Percentiles rank a stretch among this genome's conserved stretches.
These are phyloP conservation scores for Dioszegia crocea DNA, from an alignment of 768 basidiomycete species.

Conservation along the genomic window DNA sequence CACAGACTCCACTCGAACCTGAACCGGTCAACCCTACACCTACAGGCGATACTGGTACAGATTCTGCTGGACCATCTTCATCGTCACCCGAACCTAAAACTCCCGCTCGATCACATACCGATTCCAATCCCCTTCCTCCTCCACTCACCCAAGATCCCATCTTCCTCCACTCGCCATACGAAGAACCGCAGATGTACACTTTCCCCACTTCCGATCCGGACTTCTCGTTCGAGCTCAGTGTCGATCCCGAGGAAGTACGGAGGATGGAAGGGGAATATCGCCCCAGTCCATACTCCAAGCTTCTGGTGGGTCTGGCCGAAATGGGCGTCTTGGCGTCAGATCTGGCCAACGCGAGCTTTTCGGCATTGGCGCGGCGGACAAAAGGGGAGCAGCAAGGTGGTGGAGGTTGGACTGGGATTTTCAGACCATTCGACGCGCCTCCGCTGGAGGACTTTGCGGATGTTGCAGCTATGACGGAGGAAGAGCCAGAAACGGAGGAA, in stretches of 20 bases:
- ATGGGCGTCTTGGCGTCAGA: conserved; percentile 33
- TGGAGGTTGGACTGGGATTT: conserved; percentile 12
- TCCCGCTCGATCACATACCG: conserved; percentile 16
- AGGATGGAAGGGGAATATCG: conserved; percentile 18
- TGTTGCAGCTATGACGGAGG: conserved; percentile 12
- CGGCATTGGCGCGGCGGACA: conserved; percentile 2
- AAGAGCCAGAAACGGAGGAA: neutral
- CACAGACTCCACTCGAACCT: neutral
- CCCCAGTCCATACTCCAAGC: conserved; percentile 36
- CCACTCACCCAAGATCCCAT: conserved; percentile 35
- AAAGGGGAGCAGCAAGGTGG: neutral
- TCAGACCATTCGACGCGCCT: conserved; percentile 33
- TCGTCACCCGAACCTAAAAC: conserved; percentile 38
- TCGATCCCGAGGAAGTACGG: conserved; percentile 20
- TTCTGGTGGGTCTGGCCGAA: conserved; percentile 33
- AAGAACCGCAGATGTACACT: conserved; percentile 30
- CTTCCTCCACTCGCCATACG: conserved; percentile 37
- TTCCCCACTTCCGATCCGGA: conserved; percentile 37
- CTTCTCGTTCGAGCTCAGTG: conserved; percentile 28
- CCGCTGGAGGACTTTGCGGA: conserved; percentile 1
- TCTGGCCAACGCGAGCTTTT: conserved; percentile 3
- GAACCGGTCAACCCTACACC: conserved; percentile 8
- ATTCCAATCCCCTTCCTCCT: conserved; percentile 15
- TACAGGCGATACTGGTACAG: conserved; percentile 9
- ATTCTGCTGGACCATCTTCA: conserved; percentile 40